Base-by-base conservation (phyloP, 352 stramenopile species). In the Pelagophyceae sp. region DNA sequence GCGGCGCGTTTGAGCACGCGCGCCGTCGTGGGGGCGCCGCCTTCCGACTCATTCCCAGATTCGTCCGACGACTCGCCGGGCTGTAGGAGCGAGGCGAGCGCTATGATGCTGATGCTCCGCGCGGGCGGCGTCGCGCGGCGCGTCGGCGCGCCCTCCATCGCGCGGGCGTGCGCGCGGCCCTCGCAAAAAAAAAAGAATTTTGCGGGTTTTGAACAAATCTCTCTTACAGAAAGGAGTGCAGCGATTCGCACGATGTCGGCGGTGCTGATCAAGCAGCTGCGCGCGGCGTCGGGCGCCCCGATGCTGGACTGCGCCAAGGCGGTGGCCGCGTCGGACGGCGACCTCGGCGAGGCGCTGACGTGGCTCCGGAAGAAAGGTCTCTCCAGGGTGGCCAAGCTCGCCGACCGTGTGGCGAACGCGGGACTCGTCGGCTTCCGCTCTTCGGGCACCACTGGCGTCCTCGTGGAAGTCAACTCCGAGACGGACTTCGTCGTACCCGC, bases 401-500 rank as follows among this genome's bases (percentile, higher is more conserved):
- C 87, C 38, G 86, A 85, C 20, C 87, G 90, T 77, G 87, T 84
- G 29, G 91, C 89, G 0, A 88, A 85, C 45, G 88, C 94, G 81
- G 90, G 90, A 0, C 86, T 93, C 20, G 84, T 93, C 20, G 84
- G 84, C 51, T 54, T 54, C 23, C 45, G 45, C 45, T 54, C 81
- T 91, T n/a, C 80, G 87, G 64, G 74, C 25, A n/a, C 45, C 11
- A 45, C 54, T n/a, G 85, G 84, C 58, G 88, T 88, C 69, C 91
- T 94, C 80, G 87, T 94, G 67, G 90, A 95, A 80, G 87, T 95
- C 80, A 94, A 94, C 85, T 91, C 85, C 61, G 90, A 95, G 83
- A 95, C 90, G n/a, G 90, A 95, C 82, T 95, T 95, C 79, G 90
- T 95, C 72, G n/a, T n/a, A n/a, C n/a, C 89, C 90, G 23, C 88